Conservation (phyloP, 345 rosid genomes). For the Gossypium turneri region DNA sequence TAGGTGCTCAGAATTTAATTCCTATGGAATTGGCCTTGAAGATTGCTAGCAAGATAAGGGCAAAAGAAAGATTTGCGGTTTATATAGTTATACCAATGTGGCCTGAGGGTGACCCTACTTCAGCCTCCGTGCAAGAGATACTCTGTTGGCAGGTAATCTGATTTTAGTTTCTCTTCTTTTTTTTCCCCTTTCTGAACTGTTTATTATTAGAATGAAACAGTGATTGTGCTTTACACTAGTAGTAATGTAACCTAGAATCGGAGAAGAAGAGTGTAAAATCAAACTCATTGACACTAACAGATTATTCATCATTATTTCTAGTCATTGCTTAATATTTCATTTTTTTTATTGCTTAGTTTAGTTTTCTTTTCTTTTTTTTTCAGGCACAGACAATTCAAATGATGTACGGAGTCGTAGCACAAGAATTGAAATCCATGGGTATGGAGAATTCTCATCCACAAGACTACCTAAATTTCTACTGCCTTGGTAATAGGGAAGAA, state of each 20-base stretch:
- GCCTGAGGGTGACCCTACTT: conserved; percentile 82
- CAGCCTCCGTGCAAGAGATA: conserved; percentile 72
- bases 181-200: background rate
- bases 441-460: conserved; percentile 52
- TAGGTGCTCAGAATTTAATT: conserved; percentile 85
- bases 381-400: conserved; percentile 82
- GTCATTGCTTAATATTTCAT: background rate
- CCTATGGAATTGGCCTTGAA: conserved; percentile 90
- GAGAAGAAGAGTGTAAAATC: background rate
- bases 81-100: conserved; percentile 83
- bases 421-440: conserved; percentile 48
- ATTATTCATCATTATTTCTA: conserved; percentile 3
- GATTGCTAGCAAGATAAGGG: conserved; percentile 66
- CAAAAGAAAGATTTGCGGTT: conserved; percentile 71
- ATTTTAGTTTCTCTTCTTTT: background rate
- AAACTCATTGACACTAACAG: background rate
- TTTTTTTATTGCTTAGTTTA: background rate
- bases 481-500: conserved; percentile 75
- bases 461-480: conserved; percentile 80
- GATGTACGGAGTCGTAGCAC: conserved; percentile 74
- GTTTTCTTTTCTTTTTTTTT: conserved; percentile 1
- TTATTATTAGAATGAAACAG: background rate
- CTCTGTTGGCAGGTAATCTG: conserved; percentile 82
- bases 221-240: background rate
- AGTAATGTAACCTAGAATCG: background rate